phyloP scores from a whole-genome alignment of 257 asterid genomes.

The Przewalskia tangutica region DNA sequence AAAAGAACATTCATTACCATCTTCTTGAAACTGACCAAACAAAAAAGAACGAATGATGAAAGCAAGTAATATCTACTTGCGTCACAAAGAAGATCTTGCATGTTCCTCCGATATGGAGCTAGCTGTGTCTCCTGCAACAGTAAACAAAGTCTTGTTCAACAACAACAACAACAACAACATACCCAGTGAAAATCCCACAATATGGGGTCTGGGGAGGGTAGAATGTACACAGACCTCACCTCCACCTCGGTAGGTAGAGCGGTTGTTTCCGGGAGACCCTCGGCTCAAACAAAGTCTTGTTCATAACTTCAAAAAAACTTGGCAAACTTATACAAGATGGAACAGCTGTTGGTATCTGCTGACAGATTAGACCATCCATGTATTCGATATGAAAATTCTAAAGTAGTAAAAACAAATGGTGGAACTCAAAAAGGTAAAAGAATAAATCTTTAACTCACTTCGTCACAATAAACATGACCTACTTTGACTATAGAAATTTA shows the following conservation, averaged over 20 bases:
- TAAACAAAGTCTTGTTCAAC: slow-evolving; percentile 4
- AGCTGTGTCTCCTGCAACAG: slow-evolving; percentile 91
- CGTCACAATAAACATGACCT: not conserved
- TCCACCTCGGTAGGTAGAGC: no score
- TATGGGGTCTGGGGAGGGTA: no score
- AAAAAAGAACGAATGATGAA: not conserved
- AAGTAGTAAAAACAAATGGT: not conserved
- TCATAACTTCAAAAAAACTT: slow-evolving; percentile 15
- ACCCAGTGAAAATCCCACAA: no score
- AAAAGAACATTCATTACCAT: slow-evolving; percentile 2
- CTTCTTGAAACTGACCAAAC: slow-evolving; percentile 7
- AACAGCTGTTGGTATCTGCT: not conserved
- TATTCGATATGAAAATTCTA: not conserved
- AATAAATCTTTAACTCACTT: not conserved
- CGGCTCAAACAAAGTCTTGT: no score
- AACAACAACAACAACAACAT: no score
- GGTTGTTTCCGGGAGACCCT: no score
- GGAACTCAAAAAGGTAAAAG: not conserved
- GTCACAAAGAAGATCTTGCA: slow-evolving; percentile 85
- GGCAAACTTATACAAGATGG: slow-evolving; percentile 2
- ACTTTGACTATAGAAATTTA: not conserved
- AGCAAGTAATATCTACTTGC: slow-evolving; percentile 55
- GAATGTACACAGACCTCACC: no score
- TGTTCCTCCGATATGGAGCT: slow-evolving; percentile 64
- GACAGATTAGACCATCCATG: not conserved